Evolutionary conservation across 225 moss, liverwort and hornwort genomes (phyloP).

Genomic region (Marchantia paleacea): DNA sequence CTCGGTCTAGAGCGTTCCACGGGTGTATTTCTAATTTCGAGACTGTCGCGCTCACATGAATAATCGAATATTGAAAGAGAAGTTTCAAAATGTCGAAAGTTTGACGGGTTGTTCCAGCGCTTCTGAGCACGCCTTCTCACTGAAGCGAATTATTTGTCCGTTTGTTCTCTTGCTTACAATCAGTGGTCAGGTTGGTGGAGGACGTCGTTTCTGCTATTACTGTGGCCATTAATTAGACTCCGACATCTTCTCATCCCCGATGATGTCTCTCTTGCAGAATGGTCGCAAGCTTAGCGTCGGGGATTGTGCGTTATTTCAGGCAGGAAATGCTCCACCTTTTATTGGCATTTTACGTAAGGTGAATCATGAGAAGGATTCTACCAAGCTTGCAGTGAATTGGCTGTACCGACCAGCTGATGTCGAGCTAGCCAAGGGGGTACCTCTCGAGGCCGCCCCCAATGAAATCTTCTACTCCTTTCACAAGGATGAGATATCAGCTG

Average conservation of each 20-base stretch:
- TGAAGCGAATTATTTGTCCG: no score
- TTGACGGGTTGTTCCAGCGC: no score
- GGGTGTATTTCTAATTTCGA: no score
- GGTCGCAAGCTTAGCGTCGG: constrained; percentile 89
- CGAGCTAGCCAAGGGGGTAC: constrained; percentile 70
- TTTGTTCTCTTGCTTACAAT: no score
- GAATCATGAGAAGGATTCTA: constrained; percentile 55
- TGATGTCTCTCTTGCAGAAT: constrained; percentile 49
- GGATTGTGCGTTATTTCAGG: constrained; percentile 91
- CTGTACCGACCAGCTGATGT: constrained; percentile 83
- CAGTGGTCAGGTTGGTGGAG: no score
- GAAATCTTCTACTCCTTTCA: constrained; percentile 98
- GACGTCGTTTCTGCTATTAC: no score
- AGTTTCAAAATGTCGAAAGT: no score
- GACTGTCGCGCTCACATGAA: no score
- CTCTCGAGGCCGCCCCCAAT: constrained; percentile 86
- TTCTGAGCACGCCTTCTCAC: no score
- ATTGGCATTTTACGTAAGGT: constrained; percentile 93
- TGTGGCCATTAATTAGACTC: no score
- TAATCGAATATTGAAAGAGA: no score
- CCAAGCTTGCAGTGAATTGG: constrained; percentile 82
- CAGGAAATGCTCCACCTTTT: constrained; percentile 65
- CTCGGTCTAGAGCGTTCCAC: no score
- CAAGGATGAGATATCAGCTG: constrained; percentile 94
- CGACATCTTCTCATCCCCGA: background rate